Evolutionary conservation across 306 rosid species (phyloP).

Genomic region (Glycine tomentella): DNA sequence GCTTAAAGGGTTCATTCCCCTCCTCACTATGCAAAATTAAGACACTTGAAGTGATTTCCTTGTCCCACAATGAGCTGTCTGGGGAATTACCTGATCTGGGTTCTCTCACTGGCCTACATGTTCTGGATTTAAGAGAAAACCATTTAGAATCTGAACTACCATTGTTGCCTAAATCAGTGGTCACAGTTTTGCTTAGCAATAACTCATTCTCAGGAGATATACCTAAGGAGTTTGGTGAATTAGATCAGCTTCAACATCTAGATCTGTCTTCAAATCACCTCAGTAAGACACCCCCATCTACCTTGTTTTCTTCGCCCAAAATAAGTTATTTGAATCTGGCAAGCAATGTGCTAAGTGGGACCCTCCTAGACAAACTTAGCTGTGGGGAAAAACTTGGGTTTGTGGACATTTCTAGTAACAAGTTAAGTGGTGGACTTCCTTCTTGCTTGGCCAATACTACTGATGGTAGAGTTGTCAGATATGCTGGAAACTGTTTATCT

Average conservation of each 20-base stretch:
- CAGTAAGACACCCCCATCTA: slow-evolving; percentile 61
- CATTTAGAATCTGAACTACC: slow-evolving; percentile 75
- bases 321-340: slow-evolving; percentile 76
- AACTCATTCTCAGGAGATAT: slow-evolving; percentile 74
- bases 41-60: slow-evolving; percentile 64
- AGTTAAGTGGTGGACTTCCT: slow-evolving; percentile 73
- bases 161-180: slow-evolving; percentile 60
- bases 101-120: slow-evolving; percentile 59
- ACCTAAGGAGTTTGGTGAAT: slow-evolving; percentile 63
- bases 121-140: slow-evolving; percentile 74
- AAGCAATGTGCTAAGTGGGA: slow-evolving; percentile 64
- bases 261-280: slow-evolving; percentile 76
- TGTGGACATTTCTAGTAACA: slow-evolving; percentile 80
- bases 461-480: slow-evolving; percentile 61
- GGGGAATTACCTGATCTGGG: slow-evolving; percentile 71
- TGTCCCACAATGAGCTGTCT: slow-evolving; percentile 73
- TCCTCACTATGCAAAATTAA: slow-evolving; percentile 57
- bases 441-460: slow-evolving; percentile 68
- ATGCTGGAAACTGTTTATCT: slow-evolving; percentile 72
- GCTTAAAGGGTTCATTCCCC: slow-evolving; percentile 72
- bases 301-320: slow-evolving; percentile 67
- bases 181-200: slow-evolving; percentile 69
- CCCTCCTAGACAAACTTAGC: slow-evolving; percentile 55
- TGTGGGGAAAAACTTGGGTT: slow-evolving; percentile 77
- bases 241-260: slow-evolving; percentile 81